A percentile compares a stretch with the other conserved stretches of the same genome.
These are phyloP conservation scores for Przewalskia tangutica DNA, from an alignment of 257 asterid species.

Conservation along the genomic window DNA sequence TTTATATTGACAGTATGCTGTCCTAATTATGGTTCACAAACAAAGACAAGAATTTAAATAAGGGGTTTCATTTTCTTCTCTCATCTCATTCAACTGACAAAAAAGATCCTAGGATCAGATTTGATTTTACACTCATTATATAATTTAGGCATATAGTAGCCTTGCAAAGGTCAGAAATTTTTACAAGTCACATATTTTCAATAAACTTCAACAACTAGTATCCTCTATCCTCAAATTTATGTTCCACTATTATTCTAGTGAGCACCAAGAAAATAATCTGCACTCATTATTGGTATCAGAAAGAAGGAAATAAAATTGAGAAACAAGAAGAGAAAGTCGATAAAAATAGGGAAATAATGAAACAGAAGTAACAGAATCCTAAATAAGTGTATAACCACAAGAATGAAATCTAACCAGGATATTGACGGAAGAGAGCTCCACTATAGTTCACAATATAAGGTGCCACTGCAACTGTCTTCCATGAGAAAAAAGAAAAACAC, in stretches of 20 bases:
- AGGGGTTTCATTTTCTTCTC: not conserved
- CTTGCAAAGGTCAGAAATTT: not conserved
- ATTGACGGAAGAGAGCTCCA: slow-evolving; percentile 89
- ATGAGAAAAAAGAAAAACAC: slow-evolving; percentile 10
- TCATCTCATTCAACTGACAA: not conserved
- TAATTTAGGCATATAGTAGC: not conserved
- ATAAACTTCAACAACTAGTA: not conserved
- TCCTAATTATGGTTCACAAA: not conserved
- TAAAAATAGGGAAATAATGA: not conserved
- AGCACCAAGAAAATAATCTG: not conserved
- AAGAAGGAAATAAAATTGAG: not conserved
- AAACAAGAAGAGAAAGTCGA: not conserved
- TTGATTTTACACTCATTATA: not conserved
- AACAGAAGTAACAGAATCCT: not conserved
- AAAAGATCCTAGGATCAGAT: slow-evolving; percentile 1
- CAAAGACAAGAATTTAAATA: not conserved
- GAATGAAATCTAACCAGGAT: slow-evolving; percentile 52
- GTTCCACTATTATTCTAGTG: not conserved
- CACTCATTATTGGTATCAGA: not conserved
- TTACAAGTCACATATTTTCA: not conserved
- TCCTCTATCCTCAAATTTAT: not conserved
- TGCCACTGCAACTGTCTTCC: slow-evolving; percentile 96
- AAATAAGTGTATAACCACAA: not conserved
- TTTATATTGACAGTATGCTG: not conserved
- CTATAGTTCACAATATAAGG: slow-evolving; percentile 80